Evolutionary conservation across 495 filamentous ascomycete species (phyloP).

Genomic region (Podospora fimiseda): DNA sequence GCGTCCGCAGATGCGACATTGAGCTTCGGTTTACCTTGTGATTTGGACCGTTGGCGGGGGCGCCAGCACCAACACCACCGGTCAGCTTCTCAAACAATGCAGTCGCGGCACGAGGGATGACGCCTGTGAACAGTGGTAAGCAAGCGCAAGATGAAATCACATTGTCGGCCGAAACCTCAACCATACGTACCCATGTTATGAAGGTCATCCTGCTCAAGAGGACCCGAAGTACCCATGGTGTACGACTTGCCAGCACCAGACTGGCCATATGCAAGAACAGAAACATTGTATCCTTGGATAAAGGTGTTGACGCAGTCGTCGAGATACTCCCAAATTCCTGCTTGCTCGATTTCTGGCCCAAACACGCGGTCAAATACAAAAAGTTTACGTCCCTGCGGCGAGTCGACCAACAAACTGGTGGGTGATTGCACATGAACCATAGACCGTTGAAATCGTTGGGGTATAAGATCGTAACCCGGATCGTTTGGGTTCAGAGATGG

Average conservation of each 20-base stretch:
- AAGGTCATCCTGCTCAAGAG: constrained; percentile 67
- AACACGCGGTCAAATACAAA: constrained; percentile 97
- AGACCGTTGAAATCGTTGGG: constrained; percentile 87
- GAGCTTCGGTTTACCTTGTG: constrained; percentile 51
- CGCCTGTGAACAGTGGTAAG: constrained; percentile 50
- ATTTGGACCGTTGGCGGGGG: constrained; percentile 37
- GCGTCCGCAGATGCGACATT: constrained; percentile 74
- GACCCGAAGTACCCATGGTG: constrained; percentile 96
- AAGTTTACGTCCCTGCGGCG: constrained; percentile 83
- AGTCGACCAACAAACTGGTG: constrained; percentile 81
- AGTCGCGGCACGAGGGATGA: constrained; percentile 85
- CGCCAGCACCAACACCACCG: neutral
- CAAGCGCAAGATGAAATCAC: neutral
- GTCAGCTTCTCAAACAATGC: constrained; percentile 82
- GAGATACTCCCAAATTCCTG: constrained; percentile 92
- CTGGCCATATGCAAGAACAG: constrained; percentile 93
- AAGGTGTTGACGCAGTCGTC: constrained; percentile 87
- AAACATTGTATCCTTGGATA: constrained; percentile 97
- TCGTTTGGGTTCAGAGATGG: constrained; percentile 78
- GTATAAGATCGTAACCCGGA: constrained; percentile 90
- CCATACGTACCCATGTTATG: constrained; percentile 70
- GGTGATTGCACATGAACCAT: constrained; percentile 84
- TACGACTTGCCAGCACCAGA: constrained; percentile 99
- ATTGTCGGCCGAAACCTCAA: constrained; percentile 1
- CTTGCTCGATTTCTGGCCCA: constrained; percentile 73